Percentiles rank a stretch among this genome's conserved stretches.
Conservation (phyloP, 202 grass and related monocot species). For the Musa balbisiana region DNA sequence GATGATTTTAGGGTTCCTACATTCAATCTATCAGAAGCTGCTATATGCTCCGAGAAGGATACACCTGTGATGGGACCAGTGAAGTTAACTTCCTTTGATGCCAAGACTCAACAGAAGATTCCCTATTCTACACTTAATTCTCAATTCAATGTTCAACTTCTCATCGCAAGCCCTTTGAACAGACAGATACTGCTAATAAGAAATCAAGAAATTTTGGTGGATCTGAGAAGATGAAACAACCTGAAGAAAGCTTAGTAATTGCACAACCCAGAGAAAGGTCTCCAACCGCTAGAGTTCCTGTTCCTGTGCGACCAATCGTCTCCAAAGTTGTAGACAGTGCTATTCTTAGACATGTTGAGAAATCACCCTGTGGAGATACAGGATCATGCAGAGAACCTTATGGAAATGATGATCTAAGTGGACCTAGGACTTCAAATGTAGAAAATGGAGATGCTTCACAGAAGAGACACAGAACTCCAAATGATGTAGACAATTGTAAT, state of each 20-base stretch:
- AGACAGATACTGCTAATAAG: conserved; percentile 22
- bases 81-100: conserved; percentile 14
- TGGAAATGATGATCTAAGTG: conserved; percentile 1
- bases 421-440: background rate
- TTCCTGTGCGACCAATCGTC: conserved; percentile 25
- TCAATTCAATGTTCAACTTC: conserved; percentile 14
- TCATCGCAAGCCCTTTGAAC: conserved; percentile 31
- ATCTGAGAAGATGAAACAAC: conserved; percentile 22
- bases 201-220: conserved; percentile 24
- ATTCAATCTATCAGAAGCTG: too few relatives aligned
- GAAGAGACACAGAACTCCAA: conserved; percentile 4
- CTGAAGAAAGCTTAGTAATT: conserved; percentile 29
- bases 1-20: conserved; percentile 31
- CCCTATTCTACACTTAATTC: conserved; percentile 22
- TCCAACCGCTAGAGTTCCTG: conserved; percentile 17
- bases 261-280: conserved; percentile 23
- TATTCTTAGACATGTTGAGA: conserved; percentile 24
- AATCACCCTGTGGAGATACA: conserved; percentile 14
- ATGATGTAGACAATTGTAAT: too few relatives aligned
- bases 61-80: conserved; percentile 18
- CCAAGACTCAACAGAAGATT: conserved; percentile 29
- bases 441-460: conserved; percentile 12
- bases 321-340: conserved; percentile 32
- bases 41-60: conserved; percentile 18
- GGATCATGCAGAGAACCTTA: background rate